phyloP scores from a whole-genome alignment of 768 basidiomycete species.

The Tylopilus plumbeoviolaceoides region DNA sequence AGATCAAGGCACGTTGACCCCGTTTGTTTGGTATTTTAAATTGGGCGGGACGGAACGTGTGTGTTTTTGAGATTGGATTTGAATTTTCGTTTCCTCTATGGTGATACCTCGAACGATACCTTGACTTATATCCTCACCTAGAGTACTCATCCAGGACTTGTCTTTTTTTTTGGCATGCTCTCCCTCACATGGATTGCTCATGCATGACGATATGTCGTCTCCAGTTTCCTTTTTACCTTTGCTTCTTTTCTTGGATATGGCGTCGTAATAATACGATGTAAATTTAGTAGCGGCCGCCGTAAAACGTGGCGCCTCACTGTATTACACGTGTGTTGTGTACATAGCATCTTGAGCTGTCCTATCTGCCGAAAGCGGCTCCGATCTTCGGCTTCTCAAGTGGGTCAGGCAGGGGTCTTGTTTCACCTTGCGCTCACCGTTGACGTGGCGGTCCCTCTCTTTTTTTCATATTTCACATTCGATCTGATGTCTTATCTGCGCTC shows the following conservation, averaged over 20 bases:
- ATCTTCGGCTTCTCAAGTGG: too few species aligned
- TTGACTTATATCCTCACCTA: neutral
- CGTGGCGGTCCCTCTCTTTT: too few species aligned
- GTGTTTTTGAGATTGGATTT: neutral
- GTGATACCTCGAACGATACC: slow-evolving; percentile 4
- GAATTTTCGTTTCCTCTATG: neutral
- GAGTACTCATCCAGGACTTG: neutral
- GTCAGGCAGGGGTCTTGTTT: too few species aligned
- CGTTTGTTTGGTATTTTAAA: neutral
- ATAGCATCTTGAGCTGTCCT: too few species aligned
- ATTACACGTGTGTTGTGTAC: neutral
- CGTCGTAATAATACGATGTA: neutral
- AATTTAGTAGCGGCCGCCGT: neutral
- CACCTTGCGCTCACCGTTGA: too few species aligned
- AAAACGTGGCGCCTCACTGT: neutral
- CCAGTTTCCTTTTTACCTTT: neutral
- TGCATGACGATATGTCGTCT: neutral
- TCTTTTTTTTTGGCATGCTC: neutral
- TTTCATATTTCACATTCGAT: too few species aligned
- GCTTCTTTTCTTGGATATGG: neutral
- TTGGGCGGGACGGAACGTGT: too few species aligned
- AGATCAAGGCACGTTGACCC: neutral
- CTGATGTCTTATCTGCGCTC: too few species aligned
- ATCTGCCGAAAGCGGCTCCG: too few species aligned
- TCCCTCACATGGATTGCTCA: neutral